Percentiles rank a stretch among this genome's conserved stretches.
phyloP scores from a whole-genome alignment of 1,139 yeast species.

The Candida dubliniensis region DNA sequence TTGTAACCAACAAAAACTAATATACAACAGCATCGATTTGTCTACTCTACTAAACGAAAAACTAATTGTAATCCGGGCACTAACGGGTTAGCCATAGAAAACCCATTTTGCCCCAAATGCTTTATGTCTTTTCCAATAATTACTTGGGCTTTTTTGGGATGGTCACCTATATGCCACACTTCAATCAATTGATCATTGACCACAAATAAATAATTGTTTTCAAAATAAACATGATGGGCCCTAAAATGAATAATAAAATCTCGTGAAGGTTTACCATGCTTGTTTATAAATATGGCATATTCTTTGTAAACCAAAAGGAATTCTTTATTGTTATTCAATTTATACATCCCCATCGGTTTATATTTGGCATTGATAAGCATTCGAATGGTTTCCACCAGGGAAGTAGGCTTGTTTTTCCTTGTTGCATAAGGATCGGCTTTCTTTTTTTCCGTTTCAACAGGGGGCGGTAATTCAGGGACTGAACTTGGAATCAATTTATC shows the following conservation, averaged over 20 bases:
- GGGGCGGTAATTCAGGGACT: slow-evolving; percentile 38
- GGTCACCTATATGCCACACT: slow-evolving; percentile 60
- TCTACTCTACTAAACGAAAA: slow-evolving; percentile 19
- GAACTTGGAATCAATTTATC: slow-evolving; percentile 59
- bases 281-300: slow-evolving; percentile 70
- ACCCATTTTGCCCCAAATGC: slow-evolving; percentile 43
- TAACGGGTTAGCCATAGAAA: slow-evolving; percentile 71
- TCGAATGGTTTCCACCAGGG: slow-evolving; percentile 34
- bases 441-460: slow-evolving; percentile 15
- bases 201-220: slow-evolving; percentile 59
- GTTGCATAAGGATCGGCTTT: slow-evolving; percentile 29
- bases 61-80: slow-evolving; percentile 64
- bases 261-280: slow-evolving; percentile 62
- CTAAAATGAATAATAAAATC: slow-evolving; percentile 59
- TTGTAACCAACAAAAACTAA: too few relatives aligned
- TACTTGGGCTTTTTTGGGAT: slow-evolving; percentile 57
- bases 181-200: slow-evolving; percentile 72
- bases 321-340: slow-evolving; percentile 51
- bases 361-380: slow-evolving; percentile 36
- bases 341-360: slow-evolving; percentile 64
- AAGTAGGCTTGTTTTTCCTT: slow-evolving; percentile 20
- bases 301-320: slow-evolving; percentile 70
- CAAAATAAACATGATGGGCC: slow-evolving; percentile 57
- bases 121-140: slow-evolving; percentile 67
- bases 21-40: too few relatives aligned